Evolutionary conservation across 176 grass and related monocot species (phyloP).

Genomic region (Eragrostis nindensis): DNA sequence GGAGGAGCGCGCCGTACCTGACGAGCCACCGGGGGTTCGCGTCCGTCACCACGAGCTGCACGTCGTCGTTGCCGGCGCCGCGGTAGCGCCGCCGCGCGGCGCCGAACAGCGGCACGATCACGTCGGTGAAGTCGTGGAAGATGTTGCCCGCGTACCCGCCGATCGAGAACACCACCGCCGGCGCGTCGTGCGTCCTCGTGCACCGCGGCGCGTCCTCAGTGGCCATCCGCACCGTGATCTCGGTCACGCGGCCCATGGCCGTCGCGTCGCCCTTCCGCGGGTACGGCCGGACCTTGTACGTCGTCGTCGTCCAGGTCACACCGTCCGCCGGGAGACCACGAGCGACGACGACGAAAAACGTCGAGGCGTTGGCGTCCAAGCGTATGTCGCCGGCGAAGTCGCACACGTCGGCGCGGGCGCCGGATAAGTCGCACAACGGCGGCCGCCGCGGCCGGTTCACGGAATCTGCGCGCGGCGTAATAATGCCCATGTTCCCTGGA

Average conservation of each 20-base stretch:
- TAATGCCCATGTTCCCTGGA: neutral
- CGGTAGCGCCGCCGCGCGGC: conserved; percentile 45
- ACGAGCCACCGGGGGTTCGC: conserved; percentile 67
- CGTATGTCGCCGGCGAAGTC: conserved; percentile 77
- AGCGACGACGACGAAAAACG: conserved; percentile 38
- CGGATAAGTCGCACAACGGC: conserved; percentile 69
- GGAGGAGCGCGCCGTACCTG: conserved; percentile 72
- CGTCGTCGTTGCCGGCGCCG: no score
- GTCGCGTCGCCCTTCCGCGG: conserved; percentile 77
- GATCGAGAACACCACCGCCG: conserved; percentile 74
- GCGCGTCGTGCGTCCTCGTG: conserved; percentile 34
- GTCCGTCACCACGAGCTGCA: conserved; percentile 72
- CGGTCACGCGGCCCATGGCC: conserved; percentile 49
- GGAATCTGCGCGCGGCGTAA: neutral
- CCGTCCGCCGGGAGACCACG: neutral
- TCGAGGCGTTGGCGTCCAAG: conserved; percentile 57
- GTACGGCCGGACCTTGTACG: conserved; percentile 66
- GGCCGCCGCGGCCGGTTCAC: neutral
- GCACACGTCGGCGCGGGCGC: conserved; percentile 67
- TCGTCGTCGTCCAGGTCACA: neutral
- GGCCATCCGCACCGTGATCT: conserved; percentile 49
- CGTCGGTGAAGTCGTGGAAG: conserved; percentile 98
- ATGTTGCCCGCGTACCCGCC: conserved; percentile 93
- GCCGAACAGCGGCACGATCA: conserved; percentile 79
- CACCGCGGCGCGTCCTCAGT: conserved; percentile 42